These are phyloP conservation scores for Plenodomus tracheiphilus DNA, from an alignment of 2,329 filamentous ascomycete genomes.

Conservation along the genomic window DNA sequence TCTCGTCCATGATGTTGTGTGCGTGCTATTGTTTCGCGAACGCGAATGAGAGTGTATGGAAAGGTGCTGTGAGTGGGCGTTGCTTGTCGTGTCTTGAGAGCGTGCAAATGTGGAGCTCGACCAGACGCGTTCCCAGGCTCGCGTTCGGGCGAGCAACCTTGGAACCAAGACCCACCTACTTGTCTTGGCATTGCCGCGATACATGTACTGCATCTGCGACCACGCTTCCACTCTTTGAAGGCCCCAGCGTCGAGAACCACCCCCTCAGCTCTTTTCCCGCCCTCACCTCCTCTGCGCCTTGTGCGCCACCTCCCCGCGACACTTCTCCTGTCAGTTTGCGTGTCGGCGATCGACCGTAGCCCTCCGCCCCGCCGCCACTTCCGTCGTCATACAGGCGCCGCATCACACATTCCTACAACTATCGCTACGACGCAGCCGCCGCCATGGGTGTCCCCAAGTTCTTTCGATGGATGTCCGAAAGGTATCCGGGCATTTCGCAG, in stretches of 20 bases:
- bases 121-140: constrained; percentile 22
- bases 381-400: not conserved
- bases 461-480: constrained; percentile 98
- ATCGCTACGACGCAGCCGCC: constrained; percentile 24
- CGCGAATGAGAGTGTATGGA: not conserved
- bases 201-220: constrained; percentile 21
- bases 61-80: constrained; percentile 4
- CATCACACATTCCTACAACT: constrained; percentile 11
- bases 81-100: not conserved
- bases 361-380: constrained; percentile 8
- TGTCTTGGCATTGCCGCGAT: constrained; percentile 20
- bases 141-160: constrained; percentile 13
- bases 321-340: constrained; percentile 7
- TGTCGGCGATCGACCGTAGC: constrained; percentile 4
- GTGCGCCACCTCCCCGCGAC: constrained; percentile 24
- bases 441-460: constrained; percentile 81
- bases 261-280: constrained; percentile 17
- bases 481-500: constrained; percentile 97
- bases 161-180: constrained; percentile 9
- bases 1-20: constrained; percentile 38
- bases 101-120: not conserved
- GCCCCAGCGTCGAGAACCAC: constrained; percentile 45
- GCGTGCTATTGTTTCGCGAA: not conserved
- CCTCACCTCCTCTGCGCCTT: constrained; percentile 20
- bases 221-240: constrained; percentile 40